A percentile compares a stretch with the other conserved stretches of the same genome.
These are phyloP conservation scores for Claviceps pazoutovae DNA, from an alignment of 2,329 filamentous ascomycete genomes.

Conservation along the genomic window DNA sequence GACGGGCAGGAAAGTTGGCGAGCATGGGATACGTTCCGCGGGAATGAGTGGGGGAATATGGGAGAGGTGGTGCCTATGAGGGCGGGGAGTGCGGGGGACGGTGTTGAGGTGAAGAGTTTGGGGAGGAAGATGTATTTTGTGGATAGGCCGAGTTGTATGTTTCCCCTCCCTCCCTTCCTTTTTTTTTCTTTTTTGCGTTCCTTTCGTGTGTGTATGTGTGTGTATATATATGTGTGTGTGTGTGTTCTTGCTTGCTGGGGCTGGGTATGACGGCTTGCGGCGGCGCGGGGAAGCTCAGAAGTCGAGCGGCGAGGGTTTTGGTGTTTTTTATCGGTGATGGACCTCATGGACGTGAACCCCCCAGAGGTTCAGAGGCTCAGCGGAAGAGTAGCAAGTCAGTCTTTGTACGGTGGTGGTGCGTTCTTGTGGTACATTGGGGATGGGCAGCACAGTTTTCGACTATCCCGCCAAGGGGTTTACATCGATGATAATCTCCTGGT, in stretches of 20 bases:
- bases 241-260: not conserved
- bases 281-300: too few species aligned
- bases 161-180: not conserved
- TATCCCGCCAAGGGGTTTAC: too few species aligned
- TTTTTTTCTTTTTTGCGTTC: not conserved
- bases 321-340: too few species aligned
- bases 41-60: constrained; percentile 80
- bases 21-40: constrained; percentile 75
- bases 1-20: constrained; percentile 27
- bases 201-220: not conserved
- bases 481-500: too few species aligned
- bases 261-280: too few species aligned
- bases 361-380: too few species aligned
- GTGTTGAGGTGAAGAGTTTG: constrained; percentile 48
- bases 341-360: too few species aligned
- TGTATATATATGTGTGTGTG: not conserved
- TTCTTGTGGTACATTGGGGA: too few species aligned
- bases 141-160: constrained; percentile 62
- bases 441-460: too few species aligned
- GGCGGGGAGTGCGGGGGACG: constrained; percentile 12
- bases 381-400: too few species aligned
- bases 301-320: too few species aligned
- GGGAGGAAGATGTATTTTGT: constrained; percentile 62
- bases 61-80: constrained; percentile 45
- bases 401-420: too few species aligned